phyloP scores from a whole-genome alignment of 495 filamentous ascomycete genomes.

The Xylaria grammica region DNA sequence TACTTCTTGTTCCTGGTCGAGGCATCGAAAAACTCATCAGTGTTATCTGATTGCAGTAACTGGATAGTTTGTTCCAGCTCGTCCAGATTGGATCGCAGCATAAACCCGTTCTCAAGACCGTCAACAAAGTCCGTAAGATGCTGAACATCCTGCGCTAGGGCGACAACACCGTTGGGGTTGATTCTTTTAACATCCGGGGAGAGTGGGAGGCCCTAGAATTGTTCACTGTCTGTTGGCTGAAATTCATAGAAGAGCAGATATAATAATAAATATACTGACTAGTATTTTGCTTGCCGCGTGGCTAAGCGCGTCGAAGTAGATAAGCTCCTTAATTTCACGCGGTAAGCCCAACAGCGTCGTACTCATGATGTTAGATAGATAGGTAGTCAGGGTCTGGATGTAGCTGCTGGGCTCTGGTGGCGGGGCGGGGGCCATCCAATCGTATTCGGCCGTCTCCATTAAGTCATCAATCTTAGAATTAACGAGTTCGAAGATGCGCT shows the following conservation, averaged over 20 bases:
- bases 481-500: slow-evolving; percentile 97
- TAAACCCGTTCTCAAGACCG: slow-evolving; percentile 73
- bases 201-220: slow-evolving; percentile 72
- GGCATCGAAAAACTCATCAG: slow-evolving; percentile 93
- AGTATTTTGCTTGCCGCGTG: slow-evolving; percentile 89
- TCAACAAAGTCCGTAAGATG: slow-evolving; percentile 86
- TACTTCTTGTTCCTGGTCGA: slow-evolving; percentile 88
- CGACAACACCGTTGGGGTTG: slow-evolving; percentile 81
- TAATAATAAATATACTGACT: slow-evolving; percentile 46
- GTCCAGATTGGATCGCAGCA: slow-evolving; percentile 84
- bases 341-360: slow-evolving; percentile 90
- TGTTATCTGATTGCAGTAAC: slow-evolving; percentile 84
- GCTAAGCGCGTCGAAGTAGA: slow-evolving; percentile 94
- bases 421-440: slow-evolving; percentile 77
- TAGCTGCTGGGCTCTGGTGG: slow-evolving; percentile 81
- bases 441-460: slow-evolving; percentile 94
- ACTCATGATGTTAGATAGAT: slow-evolving; percentile 96
- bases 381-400: slow-evolving; percentile 90
- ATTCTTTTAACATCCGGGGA: slow-evolving; percentile 80
- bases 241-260: not conserved
- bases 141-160: slow-evolving; percentile 80
- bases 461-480: slow-evolving; percentile 99
- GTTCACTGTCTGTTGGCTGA: slow-evolving; percentile 18
- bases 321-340: slow-evolving; percentile 92
- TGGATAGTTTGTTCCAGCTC: slow-evolving; percentile 88